A percentile compares a stretch with the other conserved stretches of the same genome.
Evolutionary conservation across 2,329 filamentous ascomycete genomes (phyloP).

Genomic region (Fusarium longipes): DNA sequence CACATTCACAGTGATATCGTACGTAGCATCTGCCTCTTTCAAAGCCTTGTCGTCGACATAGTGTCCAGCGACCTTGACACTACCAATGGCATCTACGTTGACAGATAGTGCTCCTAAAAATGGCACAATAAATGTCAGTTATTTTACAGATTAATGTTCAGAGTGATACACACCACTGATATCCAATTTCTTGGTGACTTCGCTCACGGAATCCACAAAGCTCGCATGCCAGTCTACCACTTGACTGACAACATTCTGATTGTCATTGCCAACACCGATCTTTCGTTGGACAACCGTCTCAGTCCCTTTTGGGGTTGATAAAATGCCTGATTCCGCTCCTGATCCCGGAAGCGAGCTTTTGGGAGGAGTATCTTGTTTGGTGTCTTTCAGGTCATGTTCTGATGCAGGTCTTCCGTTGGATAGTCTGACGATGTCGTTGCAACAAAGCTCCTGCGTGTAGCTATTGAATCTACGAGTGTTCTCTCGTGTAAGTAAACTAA

Average conservation of each 20-base stretch:
- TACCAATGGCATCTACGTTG: neutral
- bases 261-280: neutral
- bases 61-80: neutral
- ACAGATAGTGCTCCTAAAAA: neutral
- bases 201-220: neutral
- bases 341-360: too few species aligned
- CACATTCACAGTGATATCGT: neutral
- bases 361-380: too few species aligned
- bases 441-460: constrained; percentile 1
- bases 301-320: neutral
- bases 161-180: neutral
- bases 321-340: too few species aligned
- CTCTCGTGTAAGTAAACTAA: too few species aligned
- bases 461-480: neutral
- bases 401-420: too few species aligned
- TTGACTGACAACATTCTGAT: neutral
- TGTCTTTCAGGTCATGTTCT: too few species aligned
- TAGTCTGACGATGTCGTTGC: constrained; percentile 8
- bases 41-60: neutral
- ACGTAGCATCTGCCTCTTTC: neutral
- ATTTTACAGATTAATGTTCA: too few species aligned
- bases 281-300: neutral
- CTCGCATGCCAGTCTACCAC: neutral
- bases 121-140: too few species aligned
- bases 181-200: neutral